Evolutionary conservation across 257 asterid genomes (phyloP).

Genomic region (Orobanche coerulescens): DNA sequence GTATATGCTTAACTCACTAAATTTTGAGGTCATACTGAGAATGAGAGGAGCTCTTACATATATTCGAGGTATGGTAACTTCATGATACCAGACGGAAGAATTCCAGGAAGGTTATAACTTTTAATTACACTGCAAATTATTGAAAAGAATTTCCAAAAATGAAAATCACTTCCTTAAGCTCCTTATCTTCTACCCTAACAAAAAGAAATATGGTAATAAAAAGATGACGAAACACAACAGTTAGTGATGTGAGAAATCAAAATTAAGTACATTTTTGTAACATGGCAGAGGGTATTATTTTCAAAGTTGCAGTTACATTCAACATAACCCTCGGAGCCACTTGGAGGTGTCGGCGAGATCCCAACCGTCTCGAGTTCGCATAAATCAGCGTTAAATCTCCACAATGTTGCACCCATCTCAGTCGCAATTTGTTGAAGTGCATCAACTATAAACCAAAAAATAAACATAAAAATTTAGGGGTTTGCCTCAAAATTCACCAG

Average conservation of each 20-base stretch:
- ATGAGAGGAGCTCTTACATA: constrained; percentile 40
- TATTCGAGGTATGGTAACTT: constrained; percentile 58
- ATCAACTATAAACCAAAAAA: constrained; percentile 35
- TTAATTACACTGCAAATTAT: constrained; percentile 59
- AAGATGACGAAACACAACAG: no score
- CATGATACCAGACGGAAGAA: constrained; percentile 50
- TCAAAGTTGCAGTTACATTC: constrained; percentile 44
- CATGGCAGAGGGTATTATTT: constrained; percentile 49
- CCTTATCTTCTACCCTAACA: no score
- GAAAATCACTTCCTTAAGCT: no score
- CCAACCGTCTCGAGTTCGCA: constrained; percentile 60
- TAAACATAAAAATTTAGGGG: not conserved
- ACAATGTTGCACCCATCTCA: constrained; percentile 67
- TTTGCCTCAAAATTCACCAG: not conserved
- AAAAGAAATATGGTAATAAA: not conserved
- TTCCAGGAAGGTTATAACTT: constrained; percentile 68
- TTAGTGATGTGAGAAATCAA: no score
- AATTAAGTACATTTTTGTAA: constrained; percentile 67
- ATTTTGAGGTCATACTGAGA: constrained; percentile 10
- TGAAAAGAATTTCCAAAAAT: no score
- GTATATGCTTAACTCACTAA: constrained; percentile 1
- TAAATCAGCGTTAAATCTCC: constrained; percentile 51
- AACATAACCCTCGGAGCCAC: constrained; percentile 44
- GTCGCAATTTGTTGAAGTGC: constrained; percentile 57
- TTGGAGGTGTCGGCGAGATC: constrained; percentile 34